A percentile compares a stretch with the other conserved stretches of the same genome.
These are phyloP conservation scores for Syzygium aromaticum DNA, from an alignment of 345 rosid species.

Conservation along the genomic window DNA sequence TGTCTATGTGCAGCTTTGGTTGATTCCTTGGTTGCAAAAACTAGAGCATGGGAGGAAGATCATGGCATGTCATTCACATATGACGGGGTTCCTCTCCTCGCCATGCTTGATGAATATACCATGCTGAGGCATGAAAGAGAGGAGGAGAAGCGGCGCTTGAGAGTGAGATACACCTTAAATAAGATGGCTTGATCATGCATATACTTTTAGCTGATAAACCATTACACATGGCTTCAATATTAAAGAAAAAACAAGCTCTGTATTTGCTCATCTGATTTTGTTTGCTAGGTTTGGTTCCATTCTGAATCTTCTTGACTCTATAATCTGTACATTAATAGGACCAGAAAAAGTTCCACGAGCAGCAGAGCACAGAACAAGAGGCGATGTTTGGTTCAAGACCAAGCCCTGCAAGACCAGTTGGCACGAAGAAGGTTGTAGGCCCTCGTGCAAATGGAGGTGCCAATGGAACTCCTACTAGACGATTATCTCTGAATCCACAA, in stretches of 20 bases:
- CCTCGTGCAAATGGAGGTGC: constrained; percentile 65
- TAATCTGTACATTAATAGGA: constrained; percentile 22
- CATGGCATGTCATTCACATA: constrained; percentile 50
- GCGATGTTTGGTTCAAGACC: constrained; percentile 51
- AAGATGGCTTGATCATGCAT: neutral
- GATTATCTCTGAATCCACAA: constrained; percentile 74
- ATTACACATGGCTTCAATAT: neutral
- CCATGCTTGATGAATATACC: constrained; percentile 93
- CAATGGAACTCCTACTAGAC: constrained; percentile 71
- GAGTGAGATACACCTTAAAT: constrained; percentile 31
- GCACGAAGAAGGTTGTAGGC: constrained; percentile 67
- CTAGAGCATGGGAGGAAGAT: constrained; percentile 86
- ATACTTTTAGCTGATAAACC: neutral
- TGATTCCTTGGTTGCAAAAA: constrained; percentile 78
- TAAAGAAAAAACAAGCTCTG: neutral
- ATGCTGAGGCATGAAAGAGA: constrained; percentile 91
- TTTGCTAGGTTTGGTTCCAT: neutral
- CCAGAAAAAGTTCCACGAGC: constrained; percentile 84
- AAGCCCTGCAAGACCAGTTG: constrained; percentile 69
- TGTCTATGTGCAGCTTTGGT: constrained; percentile 47
- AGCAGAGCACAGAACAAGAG: constrained; percentile 75
- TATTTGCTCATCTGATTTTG: neutral
- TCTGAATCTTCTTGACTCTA: neutral
- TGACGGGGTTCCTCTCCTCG: constrained; percentile 90
- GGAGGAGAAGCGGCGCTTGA: constrained; percentile 81